phyloP scores from a whole-genome alignment of 352 stramenopile genomes.

The Aphanomyces invadans region DNA sequence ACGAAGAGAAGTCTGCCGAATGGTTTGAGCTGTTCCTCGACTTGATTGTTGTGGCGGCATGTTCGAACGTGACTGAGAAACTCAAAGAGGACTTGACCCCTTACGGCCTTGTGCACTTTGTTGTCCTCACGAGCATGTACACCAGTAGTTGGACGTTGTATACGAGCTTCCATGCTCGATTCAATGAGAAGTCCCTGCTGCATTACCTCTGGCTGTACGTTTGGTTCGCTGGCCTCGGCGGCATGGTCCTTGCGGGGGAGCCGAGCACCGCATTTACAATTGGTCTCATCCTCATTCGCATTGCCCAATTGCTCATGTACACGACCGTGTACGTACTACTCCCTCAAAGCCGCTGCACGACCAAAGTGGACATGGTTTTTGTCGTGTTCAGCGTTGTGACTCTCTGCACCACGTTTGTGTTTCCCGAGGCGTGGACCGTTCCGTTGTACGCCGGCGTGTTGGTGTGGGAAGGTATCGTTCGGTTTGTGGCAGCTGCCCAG shows the following conservation, averaged over 20 bases:
- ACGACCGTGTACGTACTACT: conserved; percentile 5
- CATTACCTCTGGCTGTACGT: conserved; percentile 22
- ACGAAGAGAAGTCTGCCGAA: conserved; percentile 20
- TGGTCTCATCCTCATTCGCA: conserved; percentile 7
- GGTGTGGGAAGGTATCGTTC: neutral
- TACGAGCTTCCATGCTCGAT: conserved; percentile 20
- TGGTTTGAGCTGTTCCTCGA: conserved; percentile 26
- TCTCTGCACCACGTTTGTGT: neutral
- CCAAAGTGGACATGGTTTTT: neutral
- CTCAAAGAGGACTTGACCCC: conserved; percentile 18
- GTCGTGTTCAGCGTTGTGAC: neutral
- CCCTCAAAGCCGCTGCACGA: neutral
- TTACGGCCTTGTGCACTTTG: conserved; percentile 6
- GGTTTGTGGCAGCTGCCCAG: neutral
- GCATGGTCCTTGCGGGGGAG: conserved; percentile 1
- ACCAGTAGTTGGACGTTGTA: conserved; percentile 1
- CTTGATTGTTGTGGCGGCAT: conserved; percentile 21
- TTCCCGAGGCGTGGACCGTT: conserved; percentile 3
- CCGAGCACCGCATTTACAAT: conserved; percentile 10
- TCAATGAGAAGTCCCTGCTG: conserved; percentile 21
- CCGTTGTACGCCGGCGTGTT: neutral
- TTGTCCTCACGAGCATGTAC: conserved; percentile 2
- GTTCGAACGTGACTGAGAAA: conserved; percentile 6
- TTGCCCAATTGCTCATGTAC: conserved; percentile 4
- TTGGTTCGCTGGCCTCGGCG: conserved; percentile 16